phyloP scores from a whole-genome alignment of 441 rosid genomes.

The Erysimum pusillum region DNA sequence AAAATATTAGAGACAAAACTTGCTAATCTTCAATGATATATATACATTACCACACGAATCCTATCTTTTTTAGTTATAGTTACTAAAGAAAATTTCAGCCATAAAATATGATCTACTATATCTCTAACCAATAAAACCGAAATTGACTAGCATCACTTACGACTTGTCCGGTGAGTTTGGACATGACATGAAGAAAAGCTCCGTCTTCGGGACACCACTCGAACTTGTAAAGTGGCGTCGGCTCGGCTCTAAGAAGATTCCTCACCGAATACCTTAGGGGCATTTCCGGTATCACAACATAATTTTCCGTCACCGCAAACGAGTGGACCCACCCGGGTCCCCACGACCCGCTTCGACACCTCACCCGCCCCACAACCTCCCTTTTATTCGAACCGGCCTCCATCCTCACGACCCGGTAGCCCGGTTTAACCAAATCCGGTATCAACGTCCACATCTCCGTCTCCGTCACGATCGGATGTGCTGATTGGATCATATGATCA shows the following conservation, averaged over 20 bases:
- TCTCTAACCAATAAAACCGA: neutral
- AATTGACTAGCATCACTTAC: conserved; percentile 54
- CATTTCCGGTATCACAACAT: conserved; percentile 91
- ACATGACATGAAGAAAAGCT: conserved; percentile 84
- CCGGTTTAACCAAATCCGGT: conserved; percentile 83
- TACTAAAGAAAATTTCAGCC: neutral
- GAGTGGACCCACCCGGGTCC: conserved; percentile 98
- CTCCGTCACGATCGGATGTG: conserved; percentile 91
- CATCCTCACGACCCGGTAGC: conserved; percentile 87
- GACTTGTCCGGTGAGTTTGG: conserved; percentile 83
- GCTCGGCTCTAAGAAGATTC: conserved; percentile 88
- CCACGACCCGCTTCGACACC: conserved; percentile 74
- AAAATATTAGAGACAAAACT: neutral
- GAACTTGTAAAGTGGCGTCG: conserved; percentile 92
- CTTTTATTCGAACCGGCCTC: conserved; percentile 75
- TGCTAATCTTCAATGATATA: neutral
- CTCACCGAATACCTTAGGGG: conserved; percentile 85
- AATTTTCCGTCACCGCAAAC: conserved; percentile 90
- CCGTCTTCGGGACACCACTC: conserved; percentile 87
- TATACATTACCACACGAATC: neutral
- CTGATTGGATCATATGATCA: conserved; percentile 83
- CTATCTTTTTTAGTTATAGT: neutral
- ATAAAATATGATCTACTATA: neutral
- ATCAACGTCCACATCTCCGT: conserved; percentile 77
- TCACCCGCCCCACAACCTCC: conserved; percentile 85